Evolutionary conservation across 1,284 basidiomycete species (phyloP), one percentile per base, ranked within the genome.

Genomic region (Ceratobasidium sp.): DNA sequence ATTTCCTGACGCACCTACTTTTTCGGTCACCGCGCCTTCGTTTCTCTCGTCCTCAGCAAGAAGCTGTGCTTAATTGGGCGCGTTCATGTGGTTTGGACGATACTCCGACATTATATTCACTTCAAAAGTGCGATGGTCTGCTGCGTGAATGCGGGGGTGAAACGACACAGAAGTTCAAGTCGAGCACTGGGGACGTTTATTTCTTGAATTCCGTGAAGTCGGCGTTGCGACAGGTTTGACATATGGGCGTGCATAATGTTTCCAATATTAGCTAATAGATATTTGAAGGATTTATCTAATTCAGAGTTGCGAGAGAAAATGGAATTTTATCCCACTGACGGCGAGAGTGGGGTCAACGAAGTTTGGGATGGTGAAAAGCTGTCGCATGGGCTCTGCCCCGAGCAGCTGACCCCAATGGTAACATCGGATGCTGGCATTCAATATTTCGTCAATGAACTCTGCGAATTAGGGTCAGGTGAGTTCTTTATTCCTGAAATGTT

Each of bases 361-460:
- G 11, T 41, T 21, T 66, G 63, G 49, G 47, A 66, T 54, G 63
- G 30, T 13, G 28, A 52, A n/a, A 66, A 66, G 49, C 46, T 66
- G 18, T 26, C 47, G 32, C 8, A 66, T 23, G 63, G 47, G 8
- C 13, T 35, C 32, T 6, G 47, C 23, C n/a, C 14, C 11, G 47
- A 66, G 13, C 28, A 52, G n/a, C 63, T 66, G 26, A 66, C 63
- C 35, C 63, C 63, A 2, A 66, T 50, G 46, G n/a, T n/a, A n/a
- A 30, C 18, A n/a, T 50, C 47, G 14, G 30, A 57, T 38, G 16
- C 18, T 14, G 2, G 7, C 4, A n/a, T n/a, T n/a, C n/a, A n/a
- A n/a, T 66, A 66, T 41, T 54, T 30, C 54, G 47, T 66, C 13
- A 66, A 66, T 41, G 63, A 66, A 38, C 16, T 66, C 6, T 64